phyloP scores from a whole-genome alignment of 306 rosid species.

The Begonia masoniana region DNA sequence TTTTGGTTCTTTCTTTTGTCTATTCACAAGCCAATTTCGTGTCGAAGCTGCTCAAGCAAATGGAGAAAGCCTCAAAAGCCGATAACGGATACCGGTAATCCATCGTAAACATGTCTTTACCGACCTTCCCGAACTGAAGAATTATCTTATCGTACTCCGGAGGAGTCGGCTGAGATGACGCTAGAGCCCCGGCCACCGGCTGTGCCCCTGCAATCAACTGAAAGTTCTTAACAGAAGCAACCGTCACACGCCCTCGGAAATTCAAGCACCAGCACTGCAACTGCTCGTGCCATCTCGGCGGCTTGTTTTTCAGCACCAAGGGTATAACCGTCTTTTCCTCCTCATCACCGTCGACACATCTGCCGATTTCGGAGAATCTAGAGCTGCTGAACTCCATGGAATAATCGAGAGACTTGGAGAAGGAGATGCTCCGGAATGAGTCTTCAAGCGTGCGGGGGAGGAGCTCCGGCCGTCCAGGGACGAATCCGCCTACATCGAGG shows the following conservation, averaged over 20 bases:
- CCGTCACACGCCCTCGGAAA: slow-evolving; percentile 91
- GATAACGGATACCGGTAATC: slow-evolving; percentile 94
- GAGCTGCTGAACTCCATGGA: slow-evolving; percentile 26
- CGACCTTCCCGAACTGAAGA: slow-evolving; percentile 92
- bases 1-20: slow-evolving; percentile 2
- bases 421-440: slow-evolving; percentile 13
- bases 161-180: slow-evolving; percentile 12
- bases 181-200: slow-evolving; percentile 39
- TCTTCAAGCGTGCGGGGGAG: slow-evolving; percentile 41
- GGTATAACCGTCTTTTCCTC: slow-evolving; percentile 29
- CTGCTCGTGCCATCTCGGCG: slow-evolving; percentile 98
- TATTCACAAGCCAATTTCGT: slow-evolving; percentile 96
- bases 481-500: slow-evolving; percentile 76
- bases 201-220: slow-evolving; percentile 81
- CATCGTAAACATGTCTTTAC: slow-evolving; percentile 94
- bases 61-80: slow-evolving; percentile 94
- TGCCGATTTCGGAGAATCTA: slow-evolving; percentile 16
- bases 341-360: slow-evolving; percentile 4
- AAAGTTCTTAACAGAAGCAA: slow-evolving; percentile 92
- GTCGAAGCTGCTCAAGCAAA: slow-evolving; percentile 98
- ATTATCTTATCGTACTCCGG: slow-evolving; percentile 82
- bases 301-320: slow-evolving; percentile 63
- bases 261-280: slow-evolving; percentile 98
- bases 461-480: slow-evolving; percentile 65
- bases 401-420: slow-evolving; percentile 66